Base-by-base conservation (phyloP, 495 filamentous ascomycete genomes). In the Penicillium longicatenatum region DNA sequence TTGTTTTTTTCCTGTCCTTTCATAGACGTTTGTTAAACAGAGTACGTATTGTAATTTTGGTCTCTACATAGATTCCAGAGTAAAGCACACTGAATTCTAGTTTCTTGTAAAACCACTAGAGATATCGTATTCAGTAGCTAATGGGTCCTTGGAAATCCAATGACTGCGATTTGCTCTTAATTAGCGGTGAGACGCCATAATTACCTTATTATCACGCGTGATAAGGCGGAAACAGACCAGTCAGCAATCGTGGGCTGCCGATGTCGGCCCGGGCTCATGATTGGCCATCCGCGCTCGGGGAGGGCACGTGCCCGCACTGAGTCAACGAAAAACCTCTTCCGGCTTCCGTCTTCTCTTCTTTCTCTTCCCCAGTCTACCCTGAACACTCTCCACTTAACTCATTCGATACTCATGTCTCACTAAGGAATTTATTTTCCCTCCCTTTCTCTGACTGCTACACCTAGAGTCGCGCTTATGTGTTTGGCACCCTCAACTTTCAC, bases 401-500 rank as follows among this genome's bases (percentile, higher is more conserved):
- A 22, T 30, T 48, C 22, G n/a, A 45, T 45, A 48, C 39, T 59
- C 52, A 72, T 74, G 72, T 67, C 68, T 42, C 50, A 65, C 57
- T 72, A 72, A 70, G 66, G 37, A 30, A 24, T 54, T 55, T 56
- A 51, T 51, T 31, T 60, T 42, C 54, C 54, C 51, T 16, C 55
- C 59, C 54, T 65, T 63, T 60, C 42, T 58, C 45, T 72, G 69
- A 77, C 76, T 79, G 73, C 66, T 73, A 71, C 41, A 62, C 58
- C 52, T 64, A 75, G 72, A 72, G 67, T 76, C 74, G 89, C 89
- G 83, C 88, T 89, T 89, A 97, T 97, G 92, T 90, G 88, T 90
- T 90, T 89, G 83, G 87, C 87, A 85, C 82, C 87, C 76, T 92
- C 92, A 72, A 84, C 89, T 76, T 97, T 93, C 82, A 97, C 92